phyloP scores from a whole-genome alignment of 768 basidiomycete species.

The Brasilioporus rufonigricans region DNA sequence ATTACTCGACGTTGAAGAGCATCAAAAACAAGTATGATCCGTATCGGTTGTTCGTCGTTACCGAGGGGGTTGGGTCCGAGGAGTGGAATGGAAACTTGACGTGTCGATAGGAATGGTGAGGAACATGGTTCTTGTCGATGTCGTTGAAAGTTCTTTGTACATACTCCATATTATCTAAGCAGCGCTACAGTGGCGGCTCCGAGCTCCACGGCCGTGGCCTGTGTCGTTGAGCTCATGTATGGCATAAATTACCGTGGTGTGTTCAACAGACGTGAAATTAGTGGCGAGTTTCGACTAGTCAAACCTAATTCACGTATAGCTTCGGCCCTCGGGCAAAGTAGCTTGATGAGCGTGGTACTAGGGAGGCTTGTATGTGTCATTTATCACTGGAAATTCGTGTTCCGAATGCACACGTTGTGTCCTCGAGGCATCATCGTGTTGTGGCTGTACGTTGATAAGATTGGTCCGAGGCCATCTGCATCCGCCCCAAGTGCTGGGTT shows the following conservation, averaged over 20 bases:
- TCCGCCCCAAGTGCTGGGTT: neutral
- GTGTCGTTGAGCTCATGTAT: neutral
- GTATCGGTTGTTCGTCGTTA: slow-evolving; percentile 37
- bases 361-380: neutral
- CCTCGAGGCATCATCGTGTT: slow-evolving; percentile 21
- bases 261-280: neutral
- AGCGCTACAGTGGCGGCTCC: neutral
- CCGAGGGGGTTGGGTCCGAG: slow-evolving; percentile 48
- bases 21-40: slow-evolving; percentile 51
- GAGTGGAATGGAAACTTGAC: neutral
- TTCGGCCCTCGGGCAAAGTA: neutral
- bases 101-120: slow-evolving; percentile 1
- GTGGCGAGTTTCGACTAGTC: neutral
- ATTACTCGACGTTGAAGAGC: slow-evolving; percentile 37
- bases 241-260: neutral
- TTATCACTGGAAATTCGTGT: neutral
- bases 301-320: neutral
- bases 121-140: neutral
- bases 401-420: slow-evolving; percentile 14
- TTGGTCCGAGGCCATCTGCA: neutral
- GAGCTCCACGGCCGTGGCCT: no score
- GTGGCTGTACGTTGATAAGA: slow-evolving; percentile 17
- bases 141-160: neutral
- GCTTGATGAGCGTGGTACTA: neutral
- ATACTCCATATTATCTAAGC: neutral